These are phyloP conservation scores for Brasilioporus rufonigricans DNA, from an alignment of 768 basidiomycete species.

Conservation along the genomic window DNA sequence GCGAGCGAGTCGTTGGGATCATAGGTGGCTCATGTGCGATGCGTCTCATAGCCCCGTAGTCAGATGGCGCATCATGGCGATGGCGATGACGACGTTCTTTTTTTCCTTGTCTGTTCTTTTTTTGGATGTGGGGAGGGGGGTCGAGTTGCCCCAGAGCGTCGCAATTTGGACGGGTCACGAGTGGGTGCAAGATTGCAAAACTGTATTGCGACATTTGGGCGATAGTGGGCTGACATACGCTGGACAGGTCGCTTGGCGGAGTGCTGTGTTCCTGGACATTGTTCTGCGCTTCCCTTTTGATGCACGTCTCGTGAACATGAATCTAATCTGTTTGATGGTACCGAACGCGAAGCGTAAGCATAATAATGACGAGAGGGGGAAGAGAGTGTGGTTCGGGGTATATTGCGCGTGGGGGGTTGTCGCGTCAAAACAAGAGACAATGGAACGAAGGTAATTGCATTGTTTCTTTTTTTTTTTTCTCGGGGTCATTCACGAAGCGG, in stretches of 20 bases:
- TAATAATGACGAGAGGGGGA: slow-evolving; percentile 10
- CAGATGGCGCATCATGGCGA: not conserved
- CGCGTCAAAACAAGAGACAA: not conserved
- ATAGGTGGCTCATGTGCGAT: too few relatives aligned
- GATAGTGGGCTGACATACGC: not conserved
- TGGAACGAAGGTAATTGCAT: not conserved
- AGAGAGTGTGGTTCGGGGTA: not conserved
- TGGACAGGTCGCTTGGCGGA: not conserved
- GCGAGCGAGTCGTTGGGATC: not conserved
- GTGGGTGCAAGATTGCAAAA: not conserved
- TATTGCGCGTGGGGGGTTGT: not conserved
- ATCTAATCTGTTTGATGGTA: slow-evolving; percentile 9
- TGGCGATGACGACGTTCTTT: not conserved
- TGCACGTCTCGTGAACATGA: not conserved
- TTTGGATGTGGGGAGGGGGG: not conserved
- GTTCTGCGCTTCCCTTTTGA: not conserved
- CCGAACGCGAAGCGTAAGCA: slow-evolving; percentile 4
- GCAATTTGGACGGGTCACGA: not conserved
- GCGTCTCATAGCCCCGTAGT: not conserved
- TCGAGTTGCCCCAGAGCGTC: not conserved
- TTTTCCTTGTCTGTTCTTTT: not conserved
- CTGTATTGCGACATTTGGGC: not conserved
- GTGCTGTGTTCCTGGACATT: slow-evolving; percentile 13
- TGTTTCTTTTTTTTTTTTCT: not conserved
- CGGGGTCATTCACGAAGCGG: slow-evolving; percentile 3